A percentile compares a stretch with the other conserved stretches of the same genome.
phyloP scores from a whole-genome alignment of 2,329 filamentous ascomycete species.

The Phialemoniopsis sp. region DNA sequence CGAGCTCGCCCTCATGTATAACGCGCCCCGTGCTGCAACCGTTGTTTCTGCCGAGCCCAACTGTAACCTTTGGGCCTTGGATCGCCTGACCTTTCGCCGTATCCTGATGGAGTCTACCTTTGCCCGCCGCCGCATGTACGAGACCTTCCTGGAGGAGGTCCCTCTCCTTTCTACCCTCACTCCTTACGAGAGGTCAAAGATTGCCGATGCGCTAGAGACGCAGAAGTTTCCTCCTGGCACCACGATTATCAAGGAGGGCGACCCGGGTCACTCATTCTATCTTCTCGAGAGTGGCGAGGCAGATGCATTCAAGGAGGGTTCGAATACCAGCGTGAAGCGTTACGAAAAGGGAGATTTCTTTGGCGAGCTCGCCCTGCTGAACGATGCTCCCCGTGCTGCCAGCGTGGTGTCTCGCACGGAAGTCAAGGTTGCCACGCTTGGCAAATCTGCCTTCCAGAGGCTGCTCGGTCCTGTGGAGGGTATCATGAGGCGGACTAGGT shows the following conservation, averaged over 20 bases:
- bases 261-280: slow-evolving; percentile 88
- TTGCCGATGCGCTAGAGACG: slow-evolving; percentile 92
- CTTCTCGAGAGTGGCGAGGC: slow-evolving; percentile 85
- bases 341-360: slow-evolving; percentile 96
- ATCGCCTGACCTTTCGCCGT: slow-evolving; percentile 92
- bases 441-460: slow-evolving; percentile 92
- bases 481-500: slow-evolving; percentile 80
- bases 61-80: slow-evolving; percentile 88
- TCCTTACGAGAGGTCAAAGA: slow-evolving; percentile 92
- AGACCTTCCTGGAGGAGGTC: slow-evolving; percentile 93
- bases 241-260: slow-evolving; percentile 88
- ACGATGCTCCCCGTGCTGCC: slow-evolving; percentile 89
- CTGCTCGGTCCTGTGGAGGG: slow-evolving; percentile 89
- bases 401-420: slow-evolving; percentile 81
- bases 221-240: slow-evolving; percentile 76
- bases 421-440: slow-evolving; percentile 87
- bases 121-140: slow-evolving; percentile 92
- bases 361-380: slow-evolving; percentile 87
- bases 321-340: slow-evolving; percentile 65
- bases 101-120: slow-evolving; percentile 99
- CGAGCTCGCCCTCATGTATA: slow-evolving; percentile 97
- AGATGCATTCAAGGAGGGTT: slow-evolving; percentile 77
- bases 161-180: slow-evolving; percentile 79
- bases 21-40: slow-evolving; percentile 91
- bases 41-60: slow-evolving; percentile 76